These are phyloP conservation scores for Cercospora sp. DNA, from an alignment of 2,329 filamentous ascomycete genomes.

Conservation along the genomic window DNA sequence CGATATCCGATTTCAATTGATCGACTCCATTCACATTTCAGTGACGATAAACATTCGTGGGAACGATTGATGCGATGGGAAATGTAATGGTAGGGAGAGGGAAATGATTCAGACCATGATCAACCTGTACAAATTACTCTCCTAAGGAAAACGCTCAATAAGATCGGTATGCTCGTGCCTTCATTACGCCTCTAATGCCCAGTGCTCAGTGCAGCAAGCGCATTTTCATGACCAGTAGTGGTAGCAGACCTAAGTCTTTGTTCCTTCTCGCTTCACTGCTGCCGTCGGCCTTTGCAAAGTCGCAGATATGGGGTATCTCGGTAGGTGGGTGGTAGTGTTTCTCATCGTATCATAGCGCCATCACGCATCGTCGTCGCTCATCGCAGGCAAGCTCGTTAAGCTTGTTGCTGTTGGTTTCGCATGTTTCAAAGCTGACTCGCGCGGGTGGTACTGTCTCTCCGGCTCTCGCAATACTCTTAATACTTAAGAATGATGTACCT, in stretches of 20 bases:
- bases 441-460: not conserved
- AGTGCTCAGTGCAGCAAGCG: conserved; percentile 13
- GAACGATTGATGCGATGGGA: no score
- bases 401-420: not conserved
- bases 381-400: not conserved
- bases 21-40: not conserved
- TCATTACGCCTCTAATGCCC: conserved; percentile 5
- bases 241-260: not conserved
- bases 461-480: conserved; percentile 49
- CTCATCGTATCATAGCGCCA: conserved; percentile 2
- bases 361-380: not conserved
- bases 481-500: conserved; percentile 89
- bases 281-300: conserved; percentile 4
- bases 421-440: not conserved
- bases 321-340: not conserved
- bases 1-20: not conserved
- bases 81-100: not conserved
- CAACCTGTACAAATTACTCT: not conserved
- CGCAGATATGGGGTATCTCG: conserved; percentile 14
- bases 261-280: not conserved
- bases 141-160: not conserved
- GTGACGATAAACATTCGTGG: not conserved
- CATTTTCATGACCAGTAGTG: not conserved
- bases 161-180: conserved; percentile 11
- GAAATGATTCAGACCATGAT: not conserved